Evolutionary conservation across 345 rosid genomes (phyloP).

Genomic region (Hypericum perforatum): DNA sequence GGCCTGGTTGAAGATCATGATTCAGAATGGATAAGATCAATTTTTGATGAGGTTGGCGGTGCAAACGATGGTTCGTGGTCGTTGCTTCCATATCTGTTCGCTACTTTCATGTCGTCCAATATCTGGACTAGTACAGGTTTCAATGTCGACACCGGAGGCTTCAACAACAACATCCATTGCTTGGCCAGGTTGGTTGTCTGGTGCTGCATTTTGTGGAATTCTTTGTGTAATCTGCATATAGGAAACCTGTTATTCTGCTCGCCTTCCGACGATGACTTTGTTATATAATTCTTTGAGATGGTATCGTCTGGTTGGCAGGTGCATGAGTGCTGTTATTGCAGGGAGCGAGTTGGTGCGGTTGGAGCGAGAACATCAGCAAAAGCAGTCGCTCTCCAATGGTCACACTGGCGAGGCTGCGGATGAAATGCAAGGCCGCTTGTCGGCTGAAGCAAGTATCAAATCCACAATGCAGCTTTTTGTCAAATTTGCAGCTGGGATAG

Average conservation of each 20-base stretch:
- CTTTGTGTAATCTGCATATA: too few relatives aligned
- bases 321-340: constrained; percentile 81
- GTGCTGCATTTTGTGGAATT: too few relatives aligned
- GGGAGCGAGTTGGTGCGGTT: constrained; percentile 80
- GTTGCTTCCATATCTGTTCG: constrained; percentile 82
- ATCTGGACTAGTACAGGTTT: constrained; percentile 88
- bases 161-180: constrained; percentile 90
- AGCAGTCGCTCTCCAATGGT: constrained; percentile 61
- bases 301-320: constrained; percentile 40
- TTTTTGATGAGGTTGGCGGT: constrained; percentile 85
- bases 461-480: constrained; percentile 89
- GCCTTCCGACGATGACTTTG: too few relatives aligned
- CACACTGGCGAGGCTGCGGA: constrained; percentile 50
- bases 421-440: constrained; percentile 53
- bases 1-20: constrained; percentile 65
- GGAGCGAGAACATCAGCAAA: constrained; percentile 78
- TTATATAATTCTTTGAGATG: background rate
- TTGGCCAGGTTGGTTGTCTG: constrained; percentile 58
- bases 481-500: constrained; percentile 72
- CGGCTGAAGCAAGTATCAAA: constrained; percentile 85
- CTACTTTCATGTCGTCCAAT: constrained; percentile 76
- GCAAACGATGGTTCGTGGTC: constrained; percentile 93
- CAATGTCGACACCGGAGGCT: constrained; percentile 89
- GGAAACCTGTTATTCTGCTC: too few relatives aligned
- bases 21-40: constrained; percentile 90